A percentile compares a stretch with the other conserved stretches of the same genome.
Evolutionary conservation across 345 rosid species (phyloP).

Genomic region (Ceriops decandra): DNA sequence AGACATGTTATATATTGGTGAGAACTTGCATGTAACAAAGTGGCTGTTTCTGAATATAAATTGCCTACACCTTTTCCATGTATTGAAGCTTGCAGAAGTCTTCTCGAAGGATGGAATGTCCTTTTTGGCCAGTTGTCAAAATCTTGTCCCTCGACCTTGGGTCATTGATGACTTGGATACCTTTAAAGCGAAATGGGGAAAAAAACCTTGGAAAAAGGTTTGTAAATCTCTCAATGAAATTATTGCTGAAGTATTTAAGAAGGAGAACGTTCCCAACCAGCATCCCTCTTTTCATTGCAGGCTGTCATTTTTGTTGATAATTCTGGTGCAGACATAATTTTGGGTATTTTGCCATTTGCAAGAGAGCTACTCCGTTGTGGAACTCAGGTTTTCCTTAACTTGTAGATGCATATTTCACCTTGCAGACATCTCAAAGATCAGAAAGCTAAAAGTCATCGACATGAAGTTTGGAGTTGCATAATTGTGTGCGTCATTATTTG

Average conservation of each 20-base stretch:
- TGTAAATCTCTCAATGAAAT: constrained; percentile 6
- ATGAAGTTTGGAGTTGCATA: neutral
- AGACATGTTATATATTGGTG: too few relatives aligned
- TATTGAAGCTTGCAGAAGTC: constrained; percentile 90
- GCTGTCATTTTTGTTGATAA: constrained; percentile 92
- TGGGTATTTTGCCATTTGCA: constrained; percentile 91
- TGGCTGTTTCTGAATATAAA: neutral
- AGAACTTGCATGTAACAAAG: neutral
- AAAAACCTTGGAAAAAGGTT: constrained; percentile 95
- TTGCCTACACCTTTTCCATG: constrained; percentile 10
- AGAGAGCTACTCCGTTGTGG: constrained; percentile 88
- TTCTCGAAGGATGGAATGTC: constrained; percentile 97
- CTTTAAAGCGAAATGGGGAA: constrained; percentile 75
- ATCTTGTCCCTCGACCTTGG: constrained; percentile 90
- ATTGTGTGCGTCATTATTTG: too few relatives aligned
- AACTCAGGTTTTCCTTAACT: constrained; percentile 57
- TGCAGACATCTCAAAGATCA: neutral
- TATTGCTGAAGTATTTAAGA: neutral
- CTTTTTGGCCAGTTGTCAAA: constrained; percentile 89
- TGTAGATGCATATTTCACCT: neutral
- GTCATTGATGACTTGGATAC: constrained; percentile 85
- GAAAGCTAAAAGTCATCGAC: neutral
- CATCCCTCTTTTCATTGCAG: constrained; percentile 38
- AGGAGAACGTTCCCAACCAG: constrained; percentile 14
- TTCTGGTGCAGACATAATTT: constrained; percentile 95